These are phyloP conservation scores for Russula lepida DNA, from an alignment of 768 basidiomycete genomes.

Conservation along the genomic window DNA sequence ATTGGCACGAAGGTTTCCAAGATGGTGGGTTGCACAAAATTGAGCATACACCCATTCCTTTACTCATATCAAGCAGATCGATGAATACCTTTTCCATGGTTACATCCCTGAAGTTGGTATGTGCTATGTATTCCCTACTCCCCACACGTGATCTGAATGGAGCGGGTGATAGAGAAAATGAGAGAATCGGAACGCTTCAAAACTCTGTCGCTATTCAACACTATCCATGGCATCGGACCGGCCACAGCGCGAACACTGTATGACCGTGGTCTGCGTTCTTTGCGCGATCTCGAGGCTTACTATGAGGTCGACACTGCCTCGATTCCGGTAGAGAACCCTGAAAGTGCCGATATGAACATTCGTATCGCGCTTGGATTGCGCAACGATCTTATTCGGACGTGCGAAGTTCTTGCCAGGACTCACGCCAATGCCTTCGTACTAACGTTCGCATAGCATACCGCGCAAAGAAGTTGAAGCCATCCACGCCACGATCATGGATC, in stretches of 20 bases:
- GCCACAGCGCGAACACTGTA: slow-evolving; percentile 59
- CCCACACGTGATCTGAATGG: not conserved
- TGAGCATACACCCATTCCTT: not conserved
- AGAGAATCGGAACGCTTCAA: slow-evolving; percentile 43
- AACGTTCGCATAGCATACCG: slow-evolving; percentile 44
- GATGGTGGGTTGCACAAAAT: slow-evolving; percentile 25
- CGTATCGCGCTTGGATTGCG: slow-evolving; percentile 52
- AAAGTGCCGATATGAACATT: slow-evolving; percentile 29
- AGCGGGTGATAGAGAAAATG: slow-evolving; percentile 37
- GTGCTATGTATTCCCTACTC: not conserved
- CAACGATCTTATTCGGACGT: slow-evolving; percentile 47
- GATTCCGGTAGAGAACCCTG: slow-evolving; percentile 17
- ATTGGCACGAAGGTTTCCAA: slow-evolving; percentile 33
- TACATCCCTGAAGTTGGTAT: slow-evolving; percentile 52
- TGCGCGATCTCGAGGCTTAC: slow-evolving; percentile 61
- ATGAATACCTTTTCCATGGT: slow-evolving; percentile 50
- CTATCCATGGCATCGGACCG: slow-evolving; percentile 69
- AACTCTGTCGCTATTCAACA: slow-evolving; percentile 48
- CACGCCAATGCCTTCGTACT: not conserved
- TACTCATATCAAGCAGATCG: slow-evolving; percentile 35
- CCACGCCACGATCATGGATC: slow-evolving; percentile 52
- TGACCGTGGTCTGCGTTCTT: slow-evolving; percentile 53
- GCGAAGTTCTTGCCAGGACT: slow-evolving; percentile 13
- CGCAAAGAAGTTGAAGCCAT: slow-evolving; percentile 75
- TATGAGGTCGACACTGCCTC: slow-evolving; percentile 39